Base-by-base conservation (phyloP, 345 rosid genomes). In the Syzygium aromaticum region DNA sequence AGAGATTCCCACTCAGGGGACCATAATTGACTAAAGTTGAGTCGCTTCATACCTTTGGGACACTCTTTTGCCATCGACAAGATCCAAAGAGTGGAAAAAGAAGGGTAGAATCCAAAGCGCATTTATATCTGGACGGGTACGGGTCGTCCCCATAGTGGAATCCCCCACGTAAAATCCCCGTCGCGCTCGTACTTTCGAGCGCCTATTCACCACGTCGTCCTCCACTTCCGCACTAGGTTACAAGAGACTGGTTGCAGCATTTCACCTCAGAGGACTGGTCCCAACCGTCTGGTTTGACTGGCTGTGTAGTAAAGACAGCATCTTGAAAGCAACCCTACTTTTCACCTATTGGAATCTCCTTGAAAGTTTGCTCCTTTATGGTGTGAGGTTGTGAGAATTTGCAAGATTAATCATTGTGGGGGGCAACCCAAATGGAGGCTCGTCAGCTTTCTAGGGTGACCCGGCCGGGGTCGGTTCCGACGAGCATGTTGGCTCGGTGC, bases 361-460 rank as follows among this genome's bases (percentile, higher is more conserved):
- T 25, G 4, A 57, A 57, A 25, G 64, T 0, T 11, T 25, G 28
- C 15, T 57, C 15, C 64, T 57, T 57, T 57, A 0, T 0, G 0
- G 27, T 40, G 64, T 57, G 27, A 57, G 64, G 64, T 57, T 28
- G 28, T n/a, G 64, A 57, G 64, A 14, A 57, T 57, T 57, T 57
- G n/a, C 38, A n/a, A 61, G 73, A 1, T 11, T n/a, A n/a, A 61
- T n/a, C 73, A n/a, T n/a, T 5, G 73, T 6, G 19, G 33, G 67
- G 73, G 19, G 33, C 33, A 61, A 61, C 73, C 9, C 73, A n/a
- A 3, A 61, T 30, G 17, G 6, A 6, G 17, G 0, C 73, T n/a
- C 33, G 38, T n/a, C 0, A 7, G 73, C 33, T 61, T 61, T n/a
- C 33, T 0, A n/a, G 2, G 17, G 73, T 33, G 33, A 13, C 9